A percentile compares a stretch with the other conserved stretches of the same genome.
These are phyloP conservation scores for Prinsepia uniflora DNA, from an alignment of 306 rosid species.

Conservation along the genomic window DNA sequence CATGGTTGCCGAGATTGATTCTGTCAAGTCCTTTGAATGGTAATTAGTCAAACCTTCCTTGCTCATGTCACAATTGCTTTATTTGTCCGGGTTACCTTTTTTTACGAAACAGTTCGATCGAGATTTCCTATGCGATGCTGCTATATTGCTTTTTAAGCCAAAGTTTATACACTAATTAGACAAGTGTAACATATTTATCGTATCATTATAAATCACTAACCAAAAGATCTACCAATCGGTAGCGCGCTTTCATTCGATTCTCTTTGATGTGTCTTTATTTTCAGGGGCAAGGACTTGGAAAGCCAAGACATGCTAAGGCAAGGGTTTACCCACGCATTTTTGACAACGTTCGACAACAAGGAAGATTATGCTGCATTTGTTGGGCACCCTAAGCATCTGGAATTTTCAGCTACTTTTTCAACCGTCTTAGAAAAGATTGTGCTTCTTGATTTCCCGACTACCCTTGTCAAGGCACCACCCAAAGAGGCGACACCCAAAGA, in stretches of 20 bases:
- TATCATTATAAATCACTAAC: background rate
- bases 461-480: constrained; percentile 49
- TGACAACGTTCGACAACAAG: constrained; percentile 76
- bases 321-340: constrained; percentile 84
- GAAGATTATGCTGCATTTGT: constrained; percentile 65
- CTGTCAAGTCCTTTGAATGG: constrained; percentile 85
- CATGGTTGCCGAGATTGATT: constrained; percentile 64
- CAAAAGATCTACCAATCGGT: background rate
- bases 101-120: background rate
- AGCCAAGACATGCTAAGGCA: constrained; percentile 72
- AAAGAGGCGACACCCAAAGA: constrained; percentile 14
- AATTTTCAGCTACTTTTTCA: constrained; percentile 71
- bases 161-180: background rate
- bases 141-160: background rate
- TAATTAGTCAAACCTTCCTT: constrained; percentile 3
- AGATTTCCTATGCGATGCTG: background rate
- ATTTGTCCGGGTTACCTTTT: background rate
- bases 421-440: constrained; percentile 79
- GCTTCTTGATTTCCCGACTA: constrained; percentile 75
- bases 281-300: constrained; percentile 81
- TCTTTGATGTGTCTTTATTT: background rate
- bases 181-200: background rate
- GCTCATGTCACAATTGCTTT: no score
- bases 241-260: background rate
- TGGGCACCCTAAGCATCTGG: constrained; percentile 69